Conservation (phyloP, 1,284 basidiomycete genomes). For the Pterula multifida region DNA sequence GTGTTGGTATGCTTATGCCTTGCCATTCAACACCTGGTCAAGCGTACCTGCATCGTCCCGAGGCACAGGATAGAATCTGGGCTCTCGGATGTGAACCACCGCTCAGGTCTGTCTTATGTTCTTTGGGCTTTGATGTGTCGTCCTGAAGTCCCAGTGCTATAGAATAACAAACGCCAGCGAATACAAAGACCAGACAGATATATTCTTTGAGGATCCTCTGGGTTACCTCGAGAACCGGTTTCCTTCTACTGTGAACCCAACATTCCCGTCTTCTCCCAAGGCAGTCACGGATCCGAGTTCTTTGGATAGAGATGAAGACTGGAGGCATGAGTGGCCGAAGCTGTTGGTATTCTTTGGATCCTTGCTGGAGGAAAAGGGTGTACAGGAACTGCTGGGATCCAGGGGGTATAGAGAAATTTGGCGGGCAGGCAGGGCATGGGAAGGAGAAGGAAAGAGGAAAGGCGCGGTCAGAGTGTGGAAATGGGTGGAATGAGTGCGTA, state of each 20-base stretch:
- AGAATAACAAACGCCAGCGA: constrained; percentile 37
- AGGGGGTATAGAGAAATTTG: constrained; percentile 62
- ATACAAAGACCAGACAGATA: constrained; percentile 76
- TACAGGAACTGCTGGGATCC: constrained; percentile 35
- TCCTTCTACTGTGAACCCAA: constrained; percentile 44
- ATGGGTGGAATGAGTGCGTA: constrained; percentile 10
- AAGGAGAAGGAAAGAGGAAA: constrained; percentile 66
- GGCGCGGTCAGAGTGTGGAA: constrained; percentile 71
- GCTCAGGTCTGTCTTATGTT: constrained; percentile 38
- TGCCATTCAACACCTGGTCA: constrained; percentile 98
- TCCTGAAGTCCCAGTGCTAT: constrained; percentile 8
- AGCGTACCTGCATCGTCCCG: constrained; percentile 70
- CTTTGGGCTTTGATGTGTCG: constrained; percentile 1
- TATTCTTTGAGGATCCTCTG: constrained; percentile 72
- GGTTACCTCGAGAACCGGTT: constrained; percentile 58
- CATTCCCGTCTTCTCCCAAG: constrained; percentile 55
- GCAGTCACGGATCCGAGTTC: constrained; percentile 44
- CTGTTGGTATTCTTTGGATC: constrained; percentile 74
- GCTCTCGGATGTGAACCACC: constrained; percentile 89
- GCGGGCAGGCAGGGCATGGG: constrained; percentile 62
- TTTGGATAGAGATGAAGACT: constrained; percentile 14
- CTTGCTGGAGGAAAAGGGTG: constrained; percentile 40
- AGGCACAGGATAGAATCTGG: constrained; percentile 59
- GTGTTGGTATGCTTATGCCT: constrained; percentile 85
- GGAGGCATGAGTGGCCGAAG: constrained; percentile 70